These are phyloP conservation scores for Ogataea ramenticola DNA, from an alignment of 805 yeast species.

Conservation along the genomic window DNA sequence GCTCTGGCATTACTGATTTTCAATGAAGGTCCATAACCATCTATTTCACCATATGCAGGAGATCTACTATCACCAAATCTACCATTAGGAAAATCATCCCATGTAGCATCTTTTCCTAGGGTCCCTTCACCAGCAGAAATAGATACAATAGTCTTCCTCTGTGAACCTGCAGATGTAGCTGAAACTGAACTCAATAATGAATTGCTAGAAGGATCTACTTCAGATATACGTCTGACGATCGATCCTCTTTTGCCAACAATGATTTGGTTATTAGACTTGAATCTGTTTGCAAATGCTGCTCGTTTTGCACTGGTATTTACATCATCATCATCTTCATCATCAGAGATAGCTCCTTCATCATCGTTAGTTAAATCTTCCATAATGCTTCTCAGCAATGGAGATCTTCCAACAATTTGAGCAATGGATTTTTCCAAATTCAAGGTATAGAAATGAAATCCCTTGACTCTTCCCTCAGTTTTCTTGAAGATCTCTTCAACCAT, in stretches of 20 bases:
- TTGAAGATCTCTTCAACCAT: conserved; percentile 52
- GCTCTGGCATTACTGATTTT: conserved; percentile 68
- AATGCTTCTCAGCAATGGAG: conserved; percentile 45
- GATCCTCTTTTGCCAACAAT: conserved; percentile 14
- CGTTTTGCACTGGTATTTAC: conserved; percentile 24
- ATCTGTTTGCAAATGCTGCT: conserved; percentile 27
- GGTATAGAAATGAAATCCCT: conserved; percentile 89
- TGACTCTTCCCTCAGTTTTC: conserved; percentile 49
- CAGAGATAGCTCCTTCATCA: conserved; percentile 25
- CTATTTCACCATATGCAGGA: conserved; percentile 97
- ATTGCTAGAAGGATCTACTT: not conserved
- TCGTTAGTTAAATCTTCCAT: conserved; percentile 36
- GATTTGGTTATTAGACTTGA: conserved; percentile 23
- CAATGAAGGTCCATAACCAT: conserved; percentile 91
- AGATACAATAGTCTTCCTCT: conserved; percentile 57
- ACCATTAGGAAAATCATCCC: conserved; percentile 98
- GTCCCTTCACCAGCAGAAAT: conserved; percentile 82
- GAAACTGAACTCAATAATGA: conserved; percentile 2
- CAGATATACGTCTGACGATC: not conserved
- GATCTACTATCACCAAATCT: conserved; percentile 92
- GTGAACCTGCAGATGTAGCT: conserved; percentile 17
- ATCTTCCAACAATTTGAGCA: conserved; percentile 70
- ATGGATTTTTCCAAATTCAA: conserved; percentile 88
- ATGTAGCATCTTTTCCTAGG: conserved; percentile 81
- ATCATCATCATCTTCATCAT: conserved; percentile 23